Conservation (phyloP, 345 rosid genomes). For the Erodium maritimum region DNA sequence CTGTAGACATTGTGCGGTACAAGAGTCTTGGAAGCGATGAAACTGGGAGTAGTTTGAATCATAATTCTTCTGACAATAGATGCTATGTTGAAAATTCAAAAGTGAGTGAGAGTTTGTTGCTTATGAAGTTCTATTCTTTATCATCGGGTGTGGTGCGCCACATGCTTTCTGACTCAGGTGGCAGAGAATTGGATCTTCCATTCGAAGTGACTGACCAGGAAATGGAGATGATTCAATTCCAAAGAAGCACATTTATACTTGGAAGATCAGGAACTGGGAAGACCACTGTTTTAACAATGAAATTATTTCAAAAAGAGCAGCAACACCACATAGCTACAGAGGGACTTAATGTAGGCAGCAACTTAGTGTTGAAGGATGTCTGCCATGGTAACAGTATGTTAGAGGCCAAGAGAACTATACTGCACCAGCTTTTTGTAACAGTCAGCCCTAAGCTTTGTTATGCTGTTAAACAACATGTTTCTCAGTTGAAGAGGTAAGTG, state of each 20-base stretch:
- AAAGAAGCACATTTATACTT: constrained; percentile 30
- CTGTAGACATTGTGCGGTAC: constrained; percentile 17
- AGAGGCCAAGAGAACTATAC: constrained; percentile 5
- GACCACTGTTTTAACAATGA: constrained; percentile 40
- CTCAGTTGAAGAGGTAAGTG: constrained; percentile 31
- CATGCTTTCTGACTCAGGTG: constrained; percentile 29
- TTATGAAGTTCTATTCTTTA: constrained; percentile 44
- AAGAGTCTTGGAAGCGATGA: constrained; percentile 12
- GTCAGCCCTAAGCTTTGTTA: constrained; percentile 37
- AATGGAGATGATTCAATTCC: constrained; percentile 23
- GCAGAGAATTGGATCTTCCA: constrained; percentile 32
- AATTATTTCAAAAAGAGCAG: constrained; percentile 31
- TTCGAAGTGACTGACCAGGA: constrained; percentile 42
- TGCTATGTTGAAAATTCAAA: constrained; percentile 28
- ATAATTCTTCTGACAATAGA: constrained; percentile 7
- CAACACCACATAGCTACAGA: constrained; percentile 14
- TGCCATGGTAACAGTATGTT: neutral
- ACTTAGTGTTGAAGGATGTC: neutral
- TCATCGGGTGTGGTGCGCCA: constrained; percentile 22
- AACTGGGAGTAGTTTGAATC: constrained; percentile 7
- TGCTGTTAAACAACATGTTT: constrained; percentile 34
- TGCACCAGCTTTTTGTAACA: constrained; percentile 47
- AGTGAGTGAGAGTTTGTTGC: constrained; percentile 35
- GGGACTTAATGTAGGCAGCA: constrained; percentile 9
- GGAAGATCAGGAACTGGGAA: constrained; percentile 59